Evolutionary conservation across 306 rosid species (phyloP), one percentile per base, ranked within the genome.

Genomic region (Gillenia trifoliata): DNA sequence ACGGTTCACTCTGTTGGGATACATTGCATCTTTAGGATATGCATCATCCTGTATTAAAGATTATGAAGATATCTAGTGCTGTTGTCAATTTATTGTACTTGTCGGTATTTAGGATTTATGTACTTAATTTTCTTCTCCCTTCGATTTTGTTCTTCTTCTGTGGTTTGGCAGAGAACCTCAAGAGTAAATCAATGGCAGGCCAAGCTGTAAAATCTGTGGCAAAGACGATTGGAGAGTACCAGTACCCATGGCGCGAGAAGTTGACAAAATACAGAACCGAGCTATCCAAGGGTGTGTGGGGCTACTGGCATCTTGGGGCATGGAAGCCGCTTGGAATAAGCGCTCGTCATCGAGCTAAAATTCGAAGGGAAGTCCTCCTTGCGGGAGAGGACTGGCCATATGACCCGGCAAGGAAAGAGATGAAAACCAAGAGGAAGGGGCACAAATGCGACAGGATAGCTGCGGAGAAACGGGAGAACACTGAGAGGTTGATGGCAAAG

Each of bases 221-320:
- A 6, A 89, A 88, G 85, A 83, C 78, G 8, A 70, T 91, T n/a
- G 89, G 82, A 22, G 93, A 81, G 36, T 89, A 84, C 83, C 93
- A 89, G 52, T 88, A 87, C 67, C 97, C 92, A 12, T 91, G 93
- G 97, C 88, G 85, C 9, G 93, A 89, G 85, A 89, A 91, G 86
- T 63, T 89, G 65, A 78, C 5, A 13, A 91, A 87, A 62, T 85
- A 89, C 73, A 84, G 85, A 82, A 81, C 81, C 69, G 95, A 91
- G 63, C 85, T 91, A 64, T 83, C 96, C 66, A 91, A 89, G 81
- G 97, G 97, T 43, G 90, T 88, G 6, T 89, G 94, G 94, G 97
- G 97, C 54, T 91, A 85, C 75, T 91, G 97, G 97, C 88, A 91
- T 61, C 83, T 91, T n/a, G 97, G 97, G 62, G 97, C 97, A 15